Evolutionary conservation across 2,329 filamentous ascomycete species (phyloP).

Genomic region (Stagonosporopsis cucurbitacearum): DNA sequence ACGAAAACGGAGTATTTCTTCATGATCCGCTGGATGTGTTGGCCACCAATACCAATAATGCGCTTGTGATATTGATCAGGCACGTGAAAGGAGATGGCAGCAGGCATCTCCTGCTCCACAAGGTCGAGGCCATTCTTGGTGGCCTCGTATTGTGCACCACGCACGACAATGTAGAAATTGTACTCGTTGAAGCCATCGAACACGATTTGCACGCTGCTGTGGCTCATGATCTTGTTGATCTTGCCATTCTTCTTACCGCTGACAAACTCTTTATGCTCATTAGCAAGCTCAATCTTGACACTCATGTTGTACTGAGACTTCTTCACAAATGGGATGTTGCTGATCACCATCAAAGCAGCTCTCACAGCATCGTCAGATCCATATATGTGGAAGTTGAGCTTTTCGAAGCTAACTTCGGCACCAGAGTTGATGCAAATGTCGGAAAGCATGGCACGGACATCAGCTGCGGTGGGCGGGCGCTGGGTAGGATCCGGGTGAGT

Average conservation of each 20-base stretch:
- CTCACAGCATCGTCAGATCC: slow-evolving; percentile 97
- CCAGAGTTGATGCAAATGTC: slow-evolving; percentile 97
- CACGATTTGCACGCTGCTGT: slow-evolving; percentile 98
- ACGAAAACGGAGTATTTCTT: slow-evolving; percentile 99
- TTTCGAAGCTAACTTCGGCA: slow-evolving; percentile 93
- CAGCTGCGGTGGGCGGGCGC: slow-evolving; percentile 66
- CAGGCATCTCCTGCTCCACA: slow-evolving; percentile 98
- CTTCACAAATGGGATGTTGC: slow-evolving; percentile 86
- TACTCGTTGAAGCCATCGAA: slow-evolving; percentile 99
- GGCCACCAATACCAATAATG: slow-evolving; percentile 97
- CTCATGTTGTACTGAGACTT: slow-evolving; percentile 90
- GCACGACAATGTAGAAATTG: slow-evolving; percentile 99
- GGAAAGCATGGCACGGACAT: slow-evolving; percentile 87
- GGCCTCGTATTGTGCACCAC: slow-evolving; percentile 88
- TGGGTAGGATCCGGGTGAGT: slow-evolving; percentile 74
- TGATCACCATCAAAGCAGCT: slow-evolving; percentile 90
- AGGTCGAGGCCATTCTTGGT: slow-evolving; percentile 91
- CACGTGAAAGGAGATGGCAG: slow-evolving; percentile 98
- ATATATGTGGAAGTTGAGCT: slow-evolving; percentile 90
- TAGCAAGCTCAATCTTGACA: slow-evolving; percentile 97
- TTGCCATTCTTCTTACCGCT: slow-evolving; percentile 99
- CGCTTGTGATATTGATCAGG: slow-evolving; percentile 99
- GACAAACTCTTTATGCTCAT: slow-evolving; percentile 99
- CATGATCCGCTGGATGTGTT: slow-evolving; percentile 99
- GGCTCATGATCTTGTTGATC: slow-evolving; percentile 99